Evolutionary conservation across 495 filamentous ascomycete genomes (phyloP).

Genomic region (Podospora anserina): DNA sequence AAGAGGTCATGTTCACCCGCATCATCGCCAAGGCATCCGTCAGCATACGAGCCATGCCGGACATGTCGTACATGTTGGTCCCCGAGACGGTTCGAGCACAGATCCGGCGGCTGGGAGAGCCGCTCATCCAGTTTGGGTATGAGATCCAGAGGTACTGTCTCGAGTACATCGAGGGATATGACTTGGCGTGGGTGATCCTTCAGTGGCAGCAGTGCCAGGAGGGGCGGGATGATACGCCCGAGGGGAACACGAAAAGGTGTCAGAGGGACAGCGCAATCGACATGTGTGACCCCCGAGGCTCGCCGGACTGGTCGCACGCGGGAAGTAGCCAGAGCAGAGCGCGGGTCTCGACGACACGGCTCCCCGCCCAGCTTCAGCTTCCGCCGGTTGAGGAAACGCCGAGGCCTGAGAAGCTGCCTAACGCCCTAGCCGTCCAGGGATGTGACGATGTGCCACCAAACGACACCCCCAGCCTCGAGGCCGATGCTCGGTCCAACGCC

Average conservation of each 20-base stretch:
- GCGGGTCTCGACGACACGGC: not conserved
- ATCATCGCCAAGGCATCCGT: not conserved
- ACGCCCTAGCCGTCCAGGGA: not conserved
- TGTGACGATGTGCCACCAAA: not conserved
- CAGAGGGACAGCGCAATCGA: conserved; percentile 13
- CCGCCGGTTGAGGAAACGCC: not conserved
- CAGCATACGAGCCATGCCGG: not conserved
- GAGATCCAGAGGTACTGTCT: conserved; percentile 22
- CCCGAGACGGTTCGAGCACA: not conserved
- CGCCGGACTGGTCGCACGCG: conserved; percentile 2
- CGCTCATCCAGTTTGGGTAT: conserved; percentile 17
- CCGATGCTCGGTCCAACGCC: not conserved
- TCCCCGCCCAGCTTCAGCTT: conserved; percentile 1
- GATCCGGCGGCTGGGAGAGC: conserved; percentile 12
- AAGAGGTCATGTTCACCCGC: not conserved
- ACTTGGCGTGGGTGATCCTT: conserved; percentile 10
- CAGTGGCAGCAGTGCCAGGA: not conserved
- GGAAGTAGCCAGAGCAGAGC: conserved; percentile 7
- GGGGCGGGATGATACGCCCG: not conserved
- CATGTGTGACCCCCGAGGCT: not conserved
- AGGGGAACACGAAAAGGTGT: not conserved
- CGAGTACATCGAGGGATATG: conserved; percentile 16
- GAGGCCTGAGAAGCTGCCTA: not conserved
- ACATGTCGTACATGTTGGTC: not conserved
- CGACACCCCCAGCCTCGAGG: not conserved